Evolutionary conservation across 2,329 filamentous ascomycete genomes (phyloP), one percentile per base, ranked within the genome.

Genomic region (Amauroascus niger): DNA sequence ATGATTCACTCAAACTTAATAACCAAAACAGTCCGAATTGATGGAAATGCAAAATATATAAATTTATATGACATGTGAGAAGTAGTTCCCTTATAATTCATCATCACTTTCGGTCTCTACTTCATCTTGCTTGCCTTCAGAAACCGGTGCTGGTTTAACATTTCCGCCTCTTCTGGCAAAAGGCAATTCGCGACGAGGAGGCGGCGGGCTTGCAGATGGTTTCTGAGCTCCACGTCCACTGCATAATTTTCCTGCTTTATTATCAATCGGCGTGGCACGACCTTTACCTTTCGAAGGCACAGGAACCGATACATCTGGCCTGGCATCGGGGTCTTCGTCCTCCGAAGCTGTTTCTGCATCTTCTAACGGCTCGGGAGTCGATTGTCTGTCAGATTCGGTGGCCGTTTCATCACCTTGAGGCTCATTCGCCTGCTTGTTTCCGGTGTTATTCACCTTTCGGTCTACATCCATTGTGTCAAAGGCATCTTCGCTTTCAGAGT

Each of bases 111-210:
- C 70, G 30, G 55, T 63, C 49, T 64, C 65, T 5, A 50, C 57
- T 30, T 57, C 59, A 45, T 46, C 24, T 24, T 60, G 55, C 13
- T 52, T 53, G 30, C 26, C 50, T 44, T 54, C 40, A 8, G 35
- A 13, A 28, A 47, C 50, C 24, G 55, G 49, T 14, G 50, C 49
- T 3, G 54, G 18, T 40, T 53, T 54, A 6, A 26, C 35, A 51
- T 39, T 58, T 47, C 22, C 53, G 30, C 24, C 53, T 53, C 56
- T 63, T 54, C 60, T 65, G 1, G 58, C 55, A 58, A 75, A 75
- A 0, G 73, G 72, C 16, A 76, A 60, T 44, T 71, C 67, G 56
- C 72, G 67, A 43, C 64, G 65, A 1, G 72, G 72, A 11, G 74
- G 73, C 14, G 66, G 64, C 14, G 66, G 64, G 11, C 60, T 55